These are phyloP conservation scores for Trichoderma koningiopsis DNA, from an alignment of 2,329 filamentous ascomycete species.

Conservation along the genomic window DNA sequence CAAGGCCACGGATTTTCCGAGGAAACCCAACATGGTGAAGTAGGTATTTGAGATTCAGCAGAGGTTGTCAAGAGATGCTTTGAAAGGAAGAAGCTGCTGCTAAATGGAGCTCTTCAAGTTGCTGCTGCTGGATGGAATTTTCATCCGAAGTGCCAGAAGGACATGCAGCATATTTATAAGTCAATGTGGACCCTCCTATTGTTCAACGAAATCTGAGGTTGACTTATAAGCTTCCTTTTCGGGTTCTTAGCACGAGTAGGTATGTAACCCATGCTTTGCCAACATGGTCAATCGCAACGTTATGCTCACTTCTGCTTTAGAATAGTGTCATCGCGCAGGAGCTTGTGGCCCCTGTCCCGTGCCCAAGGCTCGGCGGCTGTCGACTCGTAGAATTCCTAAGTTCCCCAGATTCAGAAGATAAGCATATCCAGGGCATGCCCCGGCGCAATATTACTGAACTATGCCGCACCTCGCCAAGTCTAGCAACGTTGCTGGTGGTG, in stretches of 20 bases:
- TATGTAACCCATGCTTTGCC: constrained; percentile 16
- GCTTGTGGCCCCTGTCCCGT: constrained; percentile 5
- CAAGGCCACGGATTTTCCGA: constrained; percentile 34
- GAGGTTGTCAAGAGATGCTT: neutral
- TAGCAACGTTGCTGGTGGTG: constrained; percentile 25
- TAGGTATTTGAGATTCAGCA: neutral
- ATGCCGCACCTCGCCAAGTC: constrained; percentile 18
- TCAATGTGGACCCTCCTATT: neutral
- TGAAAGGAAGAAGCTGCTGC: neutral
- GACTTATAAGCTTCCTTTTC: constrained; percentile 7
- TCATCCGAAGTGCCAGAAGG: neutral
- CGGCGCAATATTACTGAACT: neutral
- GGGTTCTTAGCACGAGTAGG: neutral
- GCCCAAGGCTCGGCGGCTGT: neutral
- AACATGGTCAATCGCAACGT: constrained; percentile 14
- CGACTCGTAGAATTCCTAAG: neutral
- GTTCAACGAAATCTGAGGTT: neutral
- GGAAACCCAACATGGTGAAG: constrained; percentile 26
- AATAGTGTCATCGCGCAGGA: neutral
- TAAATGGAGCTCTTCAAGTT: neutral
- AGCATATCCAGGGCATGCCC: constrained; percentile 10
- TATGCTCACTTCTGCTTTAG: neutral
- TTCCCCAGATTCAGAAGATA: constrained; percentile 4
- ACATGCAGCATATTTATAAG: constrained; percentile 9
- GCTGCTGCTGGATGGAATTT: neutral